Evolutionary conservation across 768 basidiomycete genomes (phyloP).

Genomic region (Dioszegia aurantiaca): DNA sequence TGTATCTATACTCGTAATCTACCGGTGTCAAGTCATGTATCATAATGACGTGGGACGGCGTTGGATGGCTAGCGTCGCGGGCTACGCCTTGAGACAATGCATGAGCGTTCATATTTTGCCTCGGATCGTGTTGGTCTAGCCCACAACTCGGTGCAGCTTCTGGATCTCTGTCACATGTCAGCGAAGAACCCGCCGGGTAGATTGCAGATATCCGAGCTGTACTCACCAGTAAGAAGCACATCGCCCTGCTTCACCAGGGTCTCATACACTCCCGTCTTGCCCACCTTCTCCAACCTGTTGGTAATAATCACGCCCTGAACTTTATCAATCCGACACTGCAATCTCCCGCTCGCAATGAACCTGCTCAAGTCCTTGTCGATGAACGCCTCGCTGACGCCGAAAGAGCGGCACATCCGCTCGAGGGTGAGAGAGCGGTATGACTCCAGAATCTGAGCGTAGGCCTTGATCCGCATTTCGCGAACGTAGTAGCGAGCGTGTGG

Average conservation of each 20-base stretch:
- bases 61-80: too few relatives aligned
- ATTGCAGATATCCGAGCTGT: background rate
- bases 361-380: slow-evolving; percentile 88
- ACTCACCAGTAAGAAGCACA: slow-evolving; percentile 68
- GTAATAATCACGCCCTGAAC: slow-evolving; percentile 94
- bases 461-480: slow-evolving; percentile 92
- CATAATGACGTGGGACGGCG: too few relatives aligned
- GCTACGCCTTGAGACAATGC: too few relatives aligned
- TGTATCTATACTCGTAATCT: too few relatives aligned
- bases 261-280: slow-evolving; percentile 85
- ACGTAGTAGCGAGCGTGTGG: slow-evolving; percentile 86
- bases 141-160: slow-evolving; percentile 81
- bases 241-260: slow-evolving; percentile 92
- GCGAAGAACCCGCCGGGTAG: background rate
- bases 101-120: background rate
- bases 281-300: slow-evolving; percentile 59
- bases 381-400: slow-evolving; percentile 83
- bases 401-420: slow-evolving; percentile 76
- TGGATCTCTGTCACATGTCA: slow-evolving; percentile 58
- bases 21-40: too few relatives aligned
- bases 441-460: slow-evolving; percentile 88
- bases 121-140: slow-evolving; percentile 16
- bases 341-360: slow-evolving; percentile 81
- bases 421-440: slow-evolving; percentile 84
- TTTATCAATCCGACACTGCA: slow-evolving; percentile 88